Conservation (phyloP, 805 yeast species). For the Zygoascus ofunaensis region DNA sequence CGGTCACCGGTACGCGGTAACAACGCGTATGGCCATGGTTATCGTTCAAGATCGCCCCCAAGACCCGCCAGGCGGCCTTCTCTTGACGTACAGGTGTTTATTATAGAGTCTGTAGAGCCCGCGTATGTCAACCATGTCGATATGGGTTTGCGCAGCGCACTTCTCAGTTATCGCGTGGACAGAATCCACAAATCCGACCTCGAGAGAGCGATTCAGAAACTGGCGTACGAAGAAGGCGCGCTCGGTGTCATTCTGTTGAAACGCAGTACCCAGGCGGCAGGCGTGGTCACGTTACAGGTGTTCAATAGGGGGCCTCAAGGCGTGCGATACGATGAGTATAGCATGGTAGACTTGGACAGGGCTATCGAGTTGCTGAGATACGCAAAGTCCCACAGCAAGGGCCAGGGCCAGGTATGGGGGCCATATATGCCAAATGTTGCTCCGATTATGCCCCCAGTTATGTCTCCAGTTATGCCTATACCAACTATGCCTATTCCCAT, state of each 20-base stretch:
- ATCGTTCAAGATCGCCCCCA: constrained; percentile 6
- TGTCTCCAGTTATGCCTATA: background rate
- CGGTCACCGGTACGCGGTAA: background rate
- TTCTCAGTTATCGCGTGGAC: constrained; percentile 35
- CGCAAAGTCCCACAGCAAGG: constrained; percentile 13
- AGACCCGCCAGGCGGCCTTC: constrained; percentile 12
- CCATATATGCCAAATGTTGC: background rate
- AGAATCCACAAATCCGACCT: constrained; percentile 36
- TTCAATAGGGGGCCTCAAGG: constrained; percentile 60
- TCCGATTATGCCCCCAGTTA: background rate
- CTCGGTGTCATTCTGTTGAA: constrained; percentile 61
- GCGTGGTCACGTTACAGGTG: constrained; percentile 57
- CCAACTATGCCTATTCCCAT: background rate
- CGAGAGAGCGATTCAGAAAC: constrained; percentile 51
- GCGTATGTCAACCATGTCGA: constrained; percentile 36
- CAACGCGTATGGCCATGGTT: constrained; percentile 1
- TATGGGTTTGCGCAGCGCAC: constrained; percentile 32
- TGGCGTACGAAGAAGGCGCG: constrained; percentile 66
- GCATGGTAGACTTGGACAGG: constrained; percentile 53
- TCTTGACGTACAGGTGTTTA: constrained; percentile 41
- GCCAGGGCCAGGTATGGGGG: background rate
- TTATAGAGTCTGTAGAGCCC: constrained; percentile 39
- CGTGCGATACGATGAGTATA: constrained; percentile 63
- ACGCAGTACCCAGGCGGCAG: constrained; percentile 31
- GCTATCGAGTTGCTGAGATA: constrained; percentile 50